Evolutionary conservation across 1,284 basidiomycete species (phyloP).

Genomic region (Melampsora allii-populina): DNA sequence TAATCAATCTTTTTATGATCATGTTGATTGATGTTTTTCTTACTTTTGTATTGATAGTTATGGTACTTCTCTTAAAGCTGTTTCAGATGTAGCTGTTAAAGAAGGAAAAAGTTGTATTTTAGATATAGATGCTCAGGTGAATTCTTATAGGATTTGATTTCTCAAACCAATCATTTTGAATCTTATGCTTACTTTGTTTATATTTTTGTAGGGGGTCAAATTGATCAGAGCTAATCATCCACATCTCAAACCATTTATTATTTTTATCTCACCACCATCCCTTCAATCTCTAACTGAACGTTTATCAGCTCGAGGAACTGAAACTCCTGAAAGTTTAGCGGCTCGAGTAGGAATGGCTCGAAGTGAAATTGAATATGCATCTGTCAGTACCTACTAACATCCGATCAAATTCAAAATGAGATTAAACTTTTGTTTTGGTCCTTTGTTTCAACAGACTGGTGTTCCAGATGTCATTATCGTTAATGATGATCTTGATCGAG

Average conservation of each 20-base stretch:
- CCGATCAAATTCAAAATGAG: not conserved
- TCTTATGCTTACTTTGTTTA: not conserved
- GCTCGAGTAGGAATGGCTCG: slow-evolving; percentile 76
- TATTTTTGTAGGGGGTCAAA: slow-evolving; percentile 68
- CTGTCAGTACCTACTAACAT: slow-evolving; percentile 47
- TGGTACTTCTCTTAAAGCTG: slow-evolving; percentile 77
- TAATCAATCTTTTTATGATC: not conserved
- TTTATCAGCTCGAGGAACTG: slow-evolving; percentile 77
- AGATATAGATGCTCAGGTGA: slow-evolving; percentile 92
- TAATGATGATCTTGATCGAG: slow-evolving; percentile 83
- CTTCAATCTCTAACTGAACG: slow-evolving; percentile 66
- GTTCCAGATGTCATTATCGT: slow-evolving; percentile 81
- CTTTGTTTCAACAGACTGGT: slow-evolving; percentile 56
- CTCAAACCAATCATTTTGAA: not conserved
- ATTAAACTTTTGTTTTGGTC: not conserved
- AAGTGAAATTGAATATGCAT: slow-evolving; percentile 81
- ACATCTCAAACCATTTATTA: slow-evolving; percentile 75
- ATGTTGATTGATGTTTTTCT: not conserved
- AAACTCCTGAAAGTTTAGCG: slow-evolving; percentile 68
- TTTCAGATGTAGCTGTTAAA: slow-evolving; percentile 56
- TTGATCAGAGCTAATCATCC: slow-evolving; percentile 72
- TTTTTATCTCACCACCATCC: slow-evolving; percentile 89
- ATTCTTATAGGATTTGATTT: not conserved
- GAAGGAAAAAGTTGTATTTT: slow-evolving; percentile 74
- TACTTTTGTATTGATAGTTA: slow-evolving; percentile 56